Evolutionary conservation across 805 yeast species (phyloP).

Genomic region (Candida coquimbonensis): DNA sequence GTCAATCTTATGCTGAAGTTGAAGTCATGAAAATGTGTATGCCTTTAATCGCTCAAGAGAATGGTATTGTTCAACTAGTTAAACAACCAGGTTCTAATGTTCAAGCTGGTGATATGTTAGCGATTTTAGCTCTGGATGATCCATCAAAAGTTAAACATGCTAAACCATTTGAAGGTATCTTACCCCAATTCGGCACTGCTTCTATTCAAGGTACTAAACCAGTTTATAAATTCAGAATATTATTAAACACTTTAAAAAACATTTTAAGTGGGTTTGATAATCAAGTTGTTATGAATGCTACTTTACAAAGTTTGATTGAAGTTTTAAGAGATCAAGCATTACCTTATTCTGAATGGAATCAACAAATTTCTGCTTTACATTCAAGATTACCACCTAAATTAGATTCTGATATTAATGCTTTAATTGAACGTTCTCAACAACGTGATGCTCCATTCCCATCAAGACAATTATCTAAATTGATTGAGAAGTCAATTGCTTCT

Average conservation of each 20-base stretch:
- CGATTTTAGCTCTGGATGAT: constrained; percentile 89
- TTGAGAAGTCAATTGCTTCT: constrained; percentile 53
- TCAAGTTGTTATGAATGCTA: constrained; percentile 85
- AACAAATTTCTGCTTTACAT: constrained; percentile 83
- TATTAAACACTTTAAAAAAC: constrained; percentile 58
- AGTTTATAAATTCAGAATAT: constrained; percentile 59
- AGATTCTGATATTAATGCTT: constrained; percentile 56
- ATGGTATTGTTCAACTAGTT: constrained; percentile 85
- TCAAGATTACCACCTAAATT: constrained; percentile 78
- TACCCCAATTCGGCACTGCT: constrained; percentile 86
- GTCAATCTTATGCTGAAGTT: constrained; percentile 95
- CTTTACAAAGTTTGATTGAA: constrained; percentile 65
- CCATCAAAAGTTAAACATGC: constrained; percentile 98
- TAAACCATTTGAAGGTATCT: constrained; percentile 85
- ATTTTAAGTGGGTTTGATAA: constrained; percentile 90
- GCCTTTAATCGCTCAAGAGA: constrained; percentile 92
- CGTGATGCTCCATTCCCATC: constrained; percentile 91
- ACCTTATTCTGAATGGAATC: constrained; percentile 91
- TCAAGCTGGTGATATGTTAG: constrained; percentile 94
- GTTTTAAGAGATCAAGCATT: constrained; percentile 72
- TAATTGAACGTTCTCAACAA: constrained; percentile 57
- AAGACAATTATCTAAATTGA: constrained; percentile 64
- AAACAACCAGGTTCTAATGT: constrained; percentile 99
- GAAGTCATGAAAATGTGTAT: constrained; percentile 99
- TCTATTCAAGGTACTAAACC: constrained; percentile 78